Evolutionary conservation across 352 stramenopile species (phyloP), one percentile per base, ranked within the genome.

Genomic region (Elongisporangium undulatum): DNA sequence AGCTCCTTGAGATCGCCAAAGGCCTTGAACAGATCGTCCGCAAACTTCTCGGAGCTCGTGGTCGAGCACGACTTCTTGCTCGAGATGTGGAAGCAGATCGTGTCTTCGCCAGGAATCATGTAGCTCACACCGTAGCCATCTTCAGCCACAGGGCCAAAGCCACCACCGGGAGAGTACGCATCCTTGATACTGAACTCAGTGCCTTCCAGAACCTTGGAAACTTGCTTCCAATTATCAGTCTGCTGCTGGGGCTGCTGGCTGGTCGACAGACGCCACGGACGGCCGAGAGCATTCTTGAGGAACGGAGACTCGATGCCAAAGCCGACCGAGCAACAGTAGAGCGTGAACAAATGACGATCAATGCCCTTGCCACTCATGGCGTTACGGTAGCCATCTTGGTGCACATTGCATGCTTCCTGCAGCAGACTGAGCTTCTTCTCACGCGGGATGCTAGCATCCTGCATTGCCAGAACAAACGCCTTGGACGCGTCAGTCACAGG

Each of bases 301-400:
- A 97, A 97, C n/a, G 82, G 69, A 38, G 87, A 96, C 57, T 96
- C 87, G 51, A 90, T 82, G 38, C 82, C 74, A 55, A 96, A 92
- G 22, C 87, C 87, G 17, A 94, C 89, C 2, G 87, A 96, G 50
- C 89, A 84, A 51, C 82, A 92, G 71, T 97, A 97, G 7, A 99
- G 77, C 29, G 95, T 98, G 64, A 99, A 97, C 34, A 99, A 80
- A 66, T 99, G 95, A 17, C 95, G 86, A 66, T 99, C 96, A 21
- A 99, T 86, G 39, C 96, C 95, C 71, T 96, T 71, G 61, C 95
- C 85, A 38, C 80, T 90, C 85, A 96, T 94, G 26, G 92, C 94
- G 49, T 77, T 85, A 13, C 87, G 77, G 64, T 98, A 97, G 21
- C 94, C 96, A 52, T 97, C 80, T 20, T 97, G 85, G 74, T 99